Evolutionary conservation across 192 early-diverging fungal species (phyloP), one percentile per base, ranked within the genome.

Genomic region (Backusella macrospora): DNA sequence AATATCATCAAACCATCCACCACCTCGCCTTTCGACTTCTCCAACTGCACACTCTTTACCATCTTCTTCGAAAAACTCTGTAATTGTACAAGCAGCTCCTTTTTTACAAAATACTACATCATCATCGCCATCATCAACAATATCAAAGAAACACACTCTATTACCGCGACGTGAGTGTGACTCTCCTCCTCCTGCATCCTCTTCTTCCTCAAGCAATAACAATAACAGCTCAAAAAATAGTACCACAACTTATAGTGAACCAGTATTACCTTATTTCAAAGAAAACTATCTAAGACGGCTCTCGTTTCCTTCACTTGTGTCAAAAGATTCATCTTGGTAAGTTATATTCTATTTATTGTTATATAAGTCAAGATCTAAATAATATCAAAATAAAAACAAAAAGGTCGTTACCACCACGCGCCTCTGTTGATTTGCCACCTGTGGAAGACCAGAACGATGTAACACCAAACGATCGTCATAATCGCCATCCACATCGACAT

Each of bases 321-420:
- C 52, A 59, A 59, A 23, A 59, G 52, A 59, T n/a, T 5, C 52
- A 12, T 26, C 52, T 4, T 59, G 52, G 52, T 59, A 59, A 59
- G 21, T 34, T 34, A 34, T 34, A 46, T 14, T 46, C 14, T 46
- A 46, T 10, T 14, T 46, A 14, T 46, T 14, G 6, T 14, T 46
- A 14, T 46, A 46, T 21, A 59, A 26, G 52, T 59, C 12, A 5
- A 59, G n/a, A 59, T 59, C 52, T 23, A 59, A 59, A 59, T 26
- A 26, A 10, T 12, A 46, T 46, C 14, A 14, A 5, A 10, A 55
- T 55, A 21, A 12, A 10, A 59, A 59, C 49, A 52, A 23, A 34
- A 13, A 65, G 63, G 63, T 38, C 62, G 9, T 12, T 65, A 38
- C 63, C 63, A 65, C 63, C 63, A 65, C 63, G 63, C 38, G 63